Conservation (phyloP, 164 flowering plant genomes). For the Kingdonia uniflora region DNA sequence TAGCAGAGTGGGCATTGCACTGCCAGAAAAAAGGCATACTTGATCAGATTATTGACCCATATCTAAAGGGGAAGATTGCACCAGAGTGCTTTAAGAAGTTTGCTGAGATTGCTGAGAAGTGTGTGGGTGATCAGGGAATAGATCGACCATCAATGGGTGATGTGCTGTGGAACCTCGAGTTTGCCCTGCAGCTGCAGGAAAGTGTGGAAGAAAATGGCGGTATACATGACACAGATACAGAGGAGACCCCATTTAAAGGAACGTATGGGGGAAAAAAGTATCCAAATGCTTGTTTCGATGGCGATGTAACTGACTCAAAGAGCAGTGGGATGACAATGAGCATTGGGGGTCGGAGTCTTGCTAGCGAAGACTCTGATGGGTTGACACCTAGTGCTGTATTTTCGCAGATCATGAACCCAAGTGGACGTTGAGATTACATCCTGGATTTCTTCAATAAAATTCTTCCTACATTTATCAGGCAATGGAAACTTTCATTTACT, state of each 20-base stretch:
- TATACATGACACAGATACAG: slow-evolving; percentile 6
- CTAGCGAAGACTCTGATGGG: slow-evolving; percentile 82
- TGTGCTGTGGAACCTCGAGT: slow-evolving; percentile 40
- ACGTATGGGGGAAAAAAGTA: slow-evolving; percentile 11
- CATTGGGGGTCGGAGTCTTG: slow-evolving; percentile 73
- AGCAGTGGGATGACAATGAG: slow-evolving; percentile 76
- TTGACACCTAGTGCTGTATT: slow-evolving; percentile 87
- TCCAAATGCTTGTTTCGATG: slow-evolving; percentile 8
- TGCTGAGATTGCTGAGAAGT: slow-evolving; percentile 33
- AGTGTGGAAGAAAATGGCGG: slow-evolving; percentile 24
- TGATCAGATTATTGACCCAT: slow-evolving; percentile 32
- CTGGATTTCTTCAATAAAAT: too few species aligned
- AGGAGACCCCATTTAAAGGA: slow-evolving; percentile 14
- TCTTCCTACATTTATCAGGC: too few species aligned
- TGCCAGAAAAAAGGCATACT: slow-evolving; percentile 28
- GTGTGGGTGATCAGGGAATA: slow-evolving; percentile 27
- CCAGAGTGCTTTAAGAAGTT: slow-evolving; percentile 30
- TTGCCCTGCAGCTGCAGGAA: slow-evolving; percentile 37
- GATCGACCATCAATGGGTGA: slow-evolving; percentile 42
- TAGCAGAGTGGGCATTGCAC: slow-evolving; percentile 37
- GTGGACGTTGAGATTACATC: slow-evolving; percentile 45
- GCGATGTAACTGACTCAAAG: slow-evolving; percentile 31
- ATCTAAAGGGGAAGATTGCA: slow-evolving; percentile 27
- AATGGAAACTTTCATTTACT: too few species aligned
- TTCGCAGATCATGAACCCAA: slow-evolving; percentile 90